Evolutionary conservation across 306 rosid species (phyloP).

Genomic region (Albizia julibrissin): DNA sequence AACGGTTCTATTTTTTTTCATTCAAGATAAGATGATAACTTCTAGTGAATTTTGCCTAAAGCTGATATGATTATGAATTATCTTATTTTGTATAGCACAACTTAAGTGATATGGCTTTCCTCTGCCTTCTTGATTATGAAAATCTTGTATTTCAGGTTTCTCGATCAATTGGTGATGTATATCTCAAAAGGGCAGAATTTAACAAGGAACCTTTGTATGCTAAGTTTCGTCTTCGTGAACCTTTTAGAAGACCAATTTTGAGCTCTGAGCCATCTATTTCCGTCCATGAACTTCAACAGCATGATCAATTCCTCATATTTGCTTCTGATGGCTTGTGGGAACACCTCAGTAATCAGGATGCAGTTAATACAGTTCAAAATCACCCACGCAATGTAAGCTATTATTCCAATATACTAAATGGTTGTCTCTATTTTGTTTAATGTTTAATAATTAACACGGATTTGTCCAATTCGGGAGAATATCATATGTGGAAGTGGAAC

Average conservation of each 20-base stretch:
- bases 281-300: conserved; percentile 49
- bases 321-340: conserved; percentile 80
- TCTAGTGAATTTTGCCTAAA: conserved; percentile 22
- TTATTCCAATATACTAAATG: not conserved
- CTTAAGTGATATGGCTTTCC: not conserved
- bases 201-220: conserved; percentile 61
- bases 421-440: not conserved
- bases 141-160: conserved; percentile 46
- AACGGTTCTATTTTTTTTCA: not conserved
- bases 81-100: not conserved
- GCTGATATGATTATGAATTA: not conserved
- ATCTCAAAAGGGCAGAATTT: conserved; percentile 61
- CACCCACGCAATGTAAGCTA: conserved; percentile 57
- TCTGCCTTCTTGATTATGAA: not conserved
- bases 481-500: not conserved
- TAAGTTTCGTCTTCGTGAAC: conserved; percentile 60
- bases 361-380: conserved; percentile 60
- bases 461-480: not conserved
- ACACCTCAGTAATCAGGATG: conserved; percentile 70
- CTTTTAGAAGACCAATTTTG: conserved; percentile 57
- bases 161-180: conserved; percentile 62
- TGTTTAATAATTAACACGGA: not conserved
- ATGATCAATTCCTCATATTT: conserved; percentile 59
- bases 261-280: conserved; percentile 66
- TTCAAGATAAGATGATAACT: not conserved